Percentiles rank a stretch among this genome's conserved stretches.
Conservation (phyloP, 345 rosid genomes). For the Brassica carinata region DNA sequence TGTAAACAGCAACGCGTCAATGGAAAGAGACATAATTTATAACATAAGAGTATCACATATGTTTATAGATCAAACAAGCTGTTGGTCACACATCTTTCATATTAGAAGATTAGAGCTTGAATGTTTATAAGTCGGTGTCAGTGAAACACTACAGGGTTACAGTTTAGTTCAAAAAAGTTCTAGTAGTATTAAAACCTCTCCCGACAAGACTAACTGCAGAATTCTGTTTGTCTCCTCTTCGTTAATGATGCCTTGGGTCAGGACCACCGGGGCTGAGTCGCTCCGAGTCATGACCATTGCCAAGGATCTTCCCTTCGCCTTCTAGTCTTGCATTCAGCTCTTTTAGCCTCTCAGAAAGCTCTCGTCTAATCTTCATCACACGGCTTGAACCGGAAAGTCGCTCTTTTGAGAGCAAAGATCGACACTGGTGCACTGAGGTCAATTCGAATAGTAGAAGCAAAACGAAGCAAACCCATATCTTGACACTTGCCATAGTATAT, state of each 20-base stretch:
- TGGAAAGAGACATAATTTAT: not conserved
- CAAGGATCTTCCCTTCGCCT: not conserved
- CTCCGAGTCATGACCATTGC: slow-evolving; percentile 23
- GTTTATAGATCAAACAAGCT: not conserved
- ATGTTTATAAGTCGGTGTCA: not conserved
- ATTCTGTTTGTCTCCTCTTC: not conserved
- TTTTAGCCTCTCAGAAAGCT: slow-evolving; percentile 19
- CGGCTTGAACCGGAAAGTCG: not conserved
- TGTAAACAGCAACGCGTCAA: not conserved
- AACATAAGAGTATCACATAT: not conserved
- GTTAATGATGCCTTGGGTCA: slow-evolving; percentile 34
- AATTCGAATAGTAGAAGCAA: slow-evolving; percentile 14
- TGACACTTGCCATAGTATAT: slow-evolving; percentile 29
- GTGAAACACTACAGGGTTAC: slow-evolving; percentile 8
- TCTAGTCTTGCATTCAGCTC: slow-evolving; percentile 15
- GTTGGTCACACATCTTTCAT: not conserved
- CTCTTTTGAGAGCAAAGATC: slow-evolving; percentile 14
- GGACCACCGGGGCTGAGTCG: slow-evolving; percentile 43
- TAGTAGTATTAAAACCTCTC: not conserved
- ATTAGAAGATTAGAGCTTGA: not conserved
- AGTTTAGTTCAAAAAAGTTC: not conserved
- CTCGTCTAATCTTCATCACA: slow-evolving; percentile 8
- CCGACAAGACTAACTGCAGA: not conserved
- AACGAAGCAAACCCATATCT: slow-evolving; percentile 19
- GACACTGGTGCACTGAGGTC: slow-evolving; percentile 20